Conservation (phyloP, 2,329 filamentous ascomycete species). For the Cladophialophora carrionii region DNA sequence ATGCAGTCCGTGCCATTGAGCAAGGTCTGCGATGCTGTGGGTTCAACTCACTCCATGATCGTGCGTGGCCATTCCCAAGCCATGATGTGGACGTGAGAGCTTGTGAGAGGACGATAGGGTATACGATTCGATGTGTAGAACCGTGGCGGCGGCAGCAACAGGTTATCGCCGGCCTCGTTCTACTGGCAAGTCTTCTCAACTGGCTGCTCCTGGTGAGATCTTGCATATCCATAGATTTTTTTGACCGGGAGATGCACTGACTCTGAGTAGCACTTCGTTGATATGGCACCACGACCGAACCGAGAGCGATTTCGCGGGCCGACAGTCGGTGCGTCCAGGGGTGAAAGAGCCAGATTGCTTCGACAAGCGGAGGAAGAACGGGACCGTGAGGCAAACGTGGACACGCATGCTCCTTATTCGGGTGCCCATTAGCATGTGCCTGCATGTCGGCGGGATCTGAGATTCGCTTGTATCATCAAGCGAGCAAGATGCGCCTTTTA, state of each 20-base stretch:
- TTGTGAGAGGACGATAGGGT: slow-evolving; percentile 43
- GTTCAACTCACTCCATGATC: slow-evolving; percentile 44
- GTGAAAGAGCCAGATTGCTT: slow-evolving; percentile 12
- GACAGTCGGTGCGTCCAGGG: not conserved
- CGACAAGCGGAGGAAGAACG: slow-evolving; percentile 6
- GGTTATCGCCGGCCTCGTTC: slow-evolving; percentile 40
- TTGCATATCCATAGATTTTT: not conserved
- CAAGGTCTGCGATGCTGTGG: slow-evolving; percentile 44
- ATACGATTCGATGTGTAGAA: slow-evolving; percentile 40
- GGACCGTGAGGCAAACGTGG: not conserved
- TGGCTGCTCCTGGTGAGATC: slow-evolving; percentile 28
- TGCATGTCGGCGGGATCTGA: not conserved
- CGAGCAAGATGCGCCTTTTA: not conserved
- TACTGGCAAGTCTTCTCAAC: slow-evolving; percentile 24
- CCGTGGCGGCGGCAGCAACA: slow-evolving; percentile 42
- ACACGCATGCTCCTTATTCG: slow-evolving; percentile 3
- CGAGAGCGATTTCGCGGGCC: not conserved
- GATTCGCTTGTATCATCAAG: not conserved
- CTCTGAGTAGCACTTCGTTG: slow-evolving; percentile 3
- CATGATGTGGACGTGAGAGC: slow-evolving; percentile 40
- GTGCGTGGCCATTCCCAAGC: slow-evolving; percentile 47
- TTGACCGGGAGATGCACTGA: not conserved
- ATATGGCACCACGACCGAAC: slow-evolving; percentile 5
- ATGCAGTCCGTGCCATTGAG: slow-evolving; percentile 44
- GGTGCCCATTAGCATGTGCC: not conserved